Conservation (phyloP, 345 rosid species). For the Ceriops decandra region DNA sequence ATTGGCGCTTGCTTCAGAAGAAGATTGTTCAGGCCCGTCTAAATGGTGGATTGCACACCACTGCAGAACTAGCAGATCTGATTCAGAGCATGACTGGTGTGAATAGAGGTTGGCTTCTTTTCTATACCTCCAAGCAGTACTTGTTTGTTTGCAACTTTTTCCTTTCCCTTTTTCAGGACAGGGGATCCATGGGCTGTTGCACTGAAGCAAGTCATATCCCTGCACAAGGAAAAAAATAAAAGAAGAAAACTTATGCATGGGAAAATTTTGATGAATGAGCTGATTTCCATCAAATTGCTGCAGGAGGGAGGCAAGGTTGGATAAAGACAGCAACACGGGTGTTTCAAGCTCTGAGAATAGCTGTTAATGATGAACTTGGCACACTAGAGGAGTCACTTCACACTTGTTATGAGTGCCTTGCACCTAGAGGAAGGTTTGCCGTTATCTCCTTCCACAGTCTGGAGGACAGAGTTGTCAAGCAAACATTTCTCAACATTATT, state of each 20-base stretch:
- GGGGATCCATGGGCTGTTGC: too few species aligned
- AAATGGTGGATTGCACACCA: conserved; percentile 73
- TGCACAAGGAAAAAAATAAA: background rate
- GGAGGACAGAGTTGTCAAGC: conserved; percentile 90
- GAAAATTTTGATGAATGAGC: background rate
- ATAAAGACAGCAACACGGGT: conserved; percentile 93
- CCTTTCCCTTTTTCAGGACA: background rate
- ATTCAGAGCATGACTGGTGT: conserved; percentile 42
- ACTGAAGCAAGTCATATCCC: background rate
- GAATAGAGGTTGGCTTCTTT: conserved; percentile 44
- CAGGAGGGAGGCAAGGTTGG: conserved; percentile 95
- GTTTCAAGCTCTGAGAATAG: conserved; percentile 87
- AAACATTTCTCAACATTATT: conserved; percentile 73
- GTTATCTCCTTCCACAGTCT: conserved; percentile 93
- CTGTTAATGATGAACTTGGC: conserved; percentile 88
- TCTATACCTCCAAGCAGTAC: background rate
- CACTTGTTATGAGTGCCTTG: conserved; percentile 69
- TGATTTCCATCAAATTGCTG: conserved; percentile 11
- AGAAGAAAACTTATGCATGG: conserved; percentile 1
- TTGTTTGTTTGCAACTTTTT: background rate
- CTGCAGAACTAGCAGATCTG: conserved; percentile 69
- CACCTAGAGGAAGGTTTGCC: conserved; percentile 88
- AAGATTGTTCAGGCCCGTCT: conserved; percentile 67
- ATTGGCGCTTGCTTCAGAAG: conserved; percentile 62
- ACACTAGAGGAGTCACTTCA: conserved; percentile 63